Evolutionary conservation across 83 land plant genomes (phyloP).

Genomic region (Isoetes engelmannii): DNA sequence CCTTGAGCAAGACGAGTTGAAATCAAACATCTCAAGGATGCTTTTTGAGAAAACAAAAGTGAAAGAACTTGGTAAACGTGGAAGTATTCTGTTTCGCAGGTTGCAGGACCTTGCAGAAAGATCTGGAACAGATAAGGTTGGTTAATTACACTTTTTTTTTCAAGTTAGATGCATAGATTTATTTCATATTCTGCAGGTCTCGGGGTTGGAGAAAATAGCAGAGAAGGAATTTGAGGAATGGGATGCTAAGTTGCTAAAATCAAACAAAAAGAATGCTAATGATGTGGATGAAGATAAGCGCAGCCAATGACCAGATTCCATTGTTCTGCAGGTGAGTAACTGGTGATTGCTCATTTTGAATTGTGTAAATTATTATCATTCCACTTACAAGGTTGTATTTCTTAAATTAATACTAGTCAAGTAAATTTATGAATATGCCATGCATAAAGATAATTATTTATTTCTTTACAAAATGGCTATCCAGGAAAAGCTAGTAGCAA

Average conservation of each 20-base stretch:
- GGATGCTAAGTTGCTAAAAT: constrained; percentile 1
- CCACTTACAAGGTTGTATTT: no score
- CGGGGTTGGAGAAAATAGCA: not conserved
- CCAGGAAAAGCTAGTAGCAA: no score
- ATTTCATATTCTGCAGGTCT: not conserved
- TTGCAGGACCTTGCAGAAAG: constrained; percentile 21
- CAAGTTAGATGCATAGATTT: not conserved
- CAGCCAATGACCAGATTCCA: no score
- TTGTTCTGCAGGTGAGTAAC: no score
- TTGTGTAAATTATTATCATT: no score
- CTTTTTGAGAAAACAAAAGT: constrained; percentile 19
- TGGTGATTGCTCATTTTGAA: no score
- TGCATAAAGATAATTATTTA: no score
- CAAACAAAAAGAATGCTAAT: no score
- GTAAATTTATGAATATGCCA: no score
- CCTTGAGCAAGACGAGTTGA: constrained; percentile 1
- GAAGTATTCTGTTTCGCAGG: constrained; percentile 14
- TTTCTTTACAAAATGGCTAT: no score
- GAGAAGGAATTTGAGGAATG: constrained; percentile 7
- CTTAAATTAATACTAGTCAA: no score
- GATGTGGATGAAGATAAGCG: no score
- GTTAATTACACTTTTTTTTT: not conserved
- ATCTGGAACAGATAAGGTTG: not conserved
- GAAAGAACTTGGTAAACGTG: constrained; percentile 28
- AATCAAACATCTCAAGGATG: constrained; percentile 20